phyloP scores from a whole-genome alignment of 2,329 filamentous ascomycete genomes.

The Daldinia sp. region DNA sequence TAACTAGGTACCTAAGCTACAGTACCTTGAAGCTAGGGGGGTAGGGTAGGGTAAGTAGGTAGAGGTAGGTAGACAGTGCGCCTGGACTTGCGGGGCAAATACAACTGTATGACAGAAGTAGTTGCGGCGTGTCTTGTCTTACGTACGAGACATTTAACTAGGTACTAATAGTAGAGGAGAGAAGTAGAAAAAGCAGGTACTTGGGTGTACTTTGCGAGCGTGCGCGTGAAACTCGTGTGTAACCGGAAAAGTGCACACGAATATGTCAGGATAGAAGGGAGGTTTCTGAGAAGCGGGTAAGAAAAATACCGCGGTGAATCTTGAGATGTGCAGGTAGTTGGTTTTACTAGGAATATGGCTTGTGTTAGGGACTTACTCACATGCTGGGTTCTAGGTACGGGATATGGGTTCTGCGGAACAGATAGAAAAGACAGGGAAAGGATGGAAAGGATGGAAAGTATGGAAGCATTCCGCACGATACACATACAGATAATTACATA shows the following conservation, averaged over 20 bases:
- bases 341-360: too few species aligned
- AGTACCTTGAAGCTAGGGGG: too few species aligned
- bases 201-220: constrained; percentile 18
- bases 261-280: too few species aligned
- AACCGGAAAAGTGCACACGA: too few species aligned
- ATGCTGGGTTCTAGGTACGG: too few species aligned
- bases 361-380: too few species aligned
- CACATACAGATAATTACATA: not conserved
- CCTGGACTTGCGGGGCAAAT: constrained; percentile 17
- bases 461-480: not conserved
- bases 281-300: constrained; percentile 13
- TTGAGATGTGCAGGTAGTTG: not conserved
- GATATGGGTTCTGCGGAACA: too few species aligned
- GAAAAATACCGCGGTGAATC: not conserved
- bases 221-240: not conserved
- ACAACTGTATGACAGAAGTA: constrained; percentile 3
- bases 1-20: too few species aligned
- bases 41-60: not conserved
- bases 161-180: not conserved
- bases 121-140: constrained; percentile 12
- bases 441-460: not conserved
- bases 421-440: too few species aligned
- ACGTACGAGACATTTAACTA: constrained; percentile 8
- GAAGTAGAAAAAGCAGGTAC: too few species aligned
- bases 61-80: constrained; percentile 9